phyloP scores from a whole-genome alignment of 495 filamentous ascomycete species.

The Chaetomium cochliodes region DNA sequence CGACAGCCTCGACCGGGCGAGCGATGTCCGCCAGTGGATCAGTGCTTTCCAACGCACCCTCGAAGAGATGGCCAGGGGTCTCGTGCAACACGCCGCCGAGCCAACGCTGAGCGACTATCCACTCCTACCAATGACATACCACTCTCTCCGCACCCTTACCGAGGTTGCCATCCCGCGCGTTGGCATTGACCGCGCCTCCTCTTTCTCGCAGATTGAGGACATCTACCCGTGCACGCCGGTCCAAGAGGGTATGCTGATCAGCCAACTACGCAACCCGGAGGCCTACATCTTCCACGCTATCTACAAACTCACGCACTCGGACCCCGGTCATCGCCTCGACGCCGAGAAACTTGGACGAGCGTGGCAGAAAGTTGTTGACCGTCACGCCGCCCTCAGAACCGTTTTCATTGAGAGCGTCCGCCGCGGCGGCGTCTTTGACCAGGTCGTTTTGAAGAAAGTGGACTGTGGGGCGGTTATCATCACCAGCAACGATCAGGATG shows the following conservation, averaged over 20 bases:
- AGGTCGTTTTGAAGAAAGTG: conserved; percentile 26
- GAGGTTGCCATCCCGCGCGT: conserved; percentile 15
- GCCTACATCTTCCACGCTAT: conserved; percentile 30
- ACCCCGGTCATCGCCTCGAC: conserved; percentile 34
- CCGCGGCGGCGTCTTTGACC: conserved; percentile 43
- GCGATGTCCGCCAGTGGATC: conserved; percentile 26
- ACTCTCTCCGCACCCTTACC: conserved; percentile 20
- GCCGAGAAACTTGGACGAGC: conserved; percentile 44
- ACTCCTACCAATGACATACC: conserved; percentile 25
- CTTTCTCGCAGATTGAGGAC: conserved; percentile 33
- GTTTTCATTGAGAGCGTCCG: conserved; percentile 55
- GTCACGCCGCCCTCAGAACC: conserved; percentile 56
- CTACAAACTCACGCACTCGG: conserved; percentile 21
- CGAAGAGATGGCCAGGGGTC: conserved; percentile 16
- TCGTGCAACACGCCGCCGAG: conserved; percentile 11
- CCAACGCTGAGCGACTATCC: conserved; percentile 32
- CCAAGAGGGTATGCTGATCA: conserved; percentile 56
- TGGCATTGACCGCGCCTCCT: conserved; percentile 24
- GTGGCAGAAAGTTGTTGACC: conserved; percentile 55
- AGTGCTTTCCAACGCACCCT: conserved; percentile 18
- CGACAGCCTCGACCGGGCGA: conserved; percentile 31
- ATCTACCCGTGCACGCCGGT: conserved; percentile 58
- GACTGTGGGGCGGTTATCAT: conserved; percentile 22
- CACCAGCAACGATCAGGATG: conserved; percentile 14
- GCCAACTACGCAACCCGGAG: conserved; percentile 26